Evolutionary conservation across 2,329 filamentous ascomycete genomes (phyloP), one percentile per base, ranked within the genome.

Genomic region (Fulvia fulva): DNA sequence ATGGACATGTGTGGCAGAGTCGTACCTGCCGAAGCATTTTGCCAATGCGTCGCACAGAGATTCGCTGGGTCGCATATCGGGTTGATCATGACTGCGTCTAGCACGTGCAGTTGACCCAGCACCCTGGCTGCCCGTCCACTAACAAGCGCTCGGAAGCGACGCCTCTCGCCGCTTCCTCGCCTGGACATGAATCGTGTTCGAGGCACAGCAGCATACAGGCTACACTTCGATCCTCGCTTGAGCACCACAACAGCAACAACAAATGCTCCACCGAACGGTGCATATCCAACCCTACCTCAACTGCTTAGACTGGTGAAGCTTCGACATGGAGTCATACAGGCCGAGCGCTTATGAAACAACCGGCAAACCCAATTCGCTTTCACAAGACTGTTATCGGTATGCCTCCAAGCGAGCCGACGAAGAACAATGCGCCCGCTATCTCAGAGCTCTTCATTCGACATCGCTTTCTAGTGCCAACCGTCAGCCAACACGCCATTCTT

Each of bases 281-380:
- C 23, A 53, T 11, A 44, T 12, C 51, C 25, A 2, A 3, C 44
- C 44, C 44, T 32, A 19, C 37, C 2, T 19, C 51, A 3, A 28
- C 32, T 44, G 32, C 16, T 43, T 28, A 25, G 12, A 53, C 51
- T 34, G 51, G 51, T 53, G 51, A 44, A 53, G 32, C 37, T 53
- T 53, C 22, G 51, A 53, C 51, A 53, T 26, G 51, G 51, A 34
- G 14, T 16, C n/a, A 25, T 25, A 11, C n/a, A 19, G 26, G 32
- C 51, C 51, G 32, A 34, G 51, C 51, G 51, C 51, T 30, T 53
- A 44, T 30, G 51, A 41, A 26, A 37, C 49, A 34, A 28, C 49
- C 49, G 28, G n/a, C 49, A 3, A 41, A 7, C 37, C 37, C 37
- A 41, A 19, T n/a, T 41, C 12, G 26, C 22, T 30, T 22, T 37